Base-by-base conservation (phyloP, 1,139 yeast species). In the Yamadazyma membranifaciens region DNA sequence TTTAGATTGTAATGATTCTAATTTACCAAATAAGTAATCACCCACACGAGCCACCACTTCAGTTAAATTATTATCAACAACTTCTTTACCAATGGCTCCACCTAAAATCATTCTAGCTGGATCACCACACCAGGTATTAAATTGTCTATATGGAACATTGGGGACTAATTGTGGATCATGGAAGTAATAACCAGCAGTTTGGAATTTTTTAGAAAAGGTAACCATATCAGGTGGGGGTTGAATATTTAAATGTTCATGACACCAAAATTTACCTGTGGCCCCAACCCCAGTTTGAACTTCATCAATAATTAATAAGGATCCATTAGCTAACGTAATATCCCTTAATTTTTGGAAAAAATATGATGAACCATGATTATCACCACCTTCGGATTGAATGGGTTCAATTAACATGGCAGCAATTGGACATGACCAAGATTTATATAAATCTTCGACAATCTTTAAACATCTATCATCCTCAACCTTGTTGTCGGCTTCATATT, bases 111-210 rank as follows among this genome's bases (percentile, higher is more conserved):
- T 80, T 63, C 78, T 78, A 28, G 84, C 79, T 57, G 89, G 87
- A 58, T 83, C 89, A 55, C 89, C 91, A 65, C 88, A 83, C 91
- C 91, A 83, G 47, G 91, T 83, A 74, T 83, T 83, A 69, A 83
- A 83, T 60, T 83, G 89, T 66, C 89, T 77, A 65, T 78, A 83
- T 9, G 89, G 78, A 50, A 69, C 70, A 50, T 73, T 75, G 47
- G 87, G 87, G 54, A 78, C 73, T 51, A 81, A 75, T 40, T 72
- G 69, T 27, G 78, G 79, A 60, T 83, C 80, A 49, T 73, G 76
- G 74, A 80, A 83, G 68, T 77, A 83, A 65, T 81, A 83, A 35
- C 91, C 91, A 9, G 89, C 89, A 44, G 86, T 80, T 63, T 83
- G 91, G 74, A 83, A 82, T 60, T 83, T 83, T 63, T 83, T 83